Evolutionary conservation across 805 yeast genomes (phyloP).

Genomic region (Cyberlindnera samutprakarnensis): DNA sequence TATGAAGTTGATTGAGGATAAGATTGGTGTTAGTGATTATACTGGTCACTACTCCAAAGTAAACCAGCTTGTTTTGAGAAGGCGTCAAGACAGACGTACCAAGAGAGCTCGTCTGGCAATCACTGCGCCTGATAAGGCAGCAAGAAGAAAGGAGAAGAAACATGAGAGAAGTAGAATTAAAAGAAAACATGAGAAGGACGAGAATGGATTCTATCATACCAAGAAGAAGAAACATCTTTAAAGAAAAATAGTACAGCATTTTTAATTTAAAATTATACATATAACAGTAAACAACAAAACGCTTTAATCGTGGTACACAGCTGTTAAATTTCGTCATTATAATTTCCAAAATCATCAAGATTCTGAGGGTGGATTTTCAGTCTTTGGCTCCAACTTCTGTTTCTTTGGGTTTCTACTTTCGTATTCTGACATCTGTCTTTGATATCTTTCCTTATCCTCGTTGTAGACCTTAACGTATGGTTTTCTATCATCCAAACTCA

Average conservation of each 20-base stretch:
- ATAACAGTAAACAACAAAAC: too few species aligned
- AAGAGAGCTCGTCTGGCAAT: conserved; percentile 71
- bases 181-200: conserved; percentile 69
- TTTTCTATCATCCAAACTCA: conserved; percentile 59
- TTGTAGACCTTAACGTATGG: conserved; percentile 72
- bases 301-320: too few species aligned
- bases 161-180: conserved; percentile 72
- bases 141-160: conserved; percentile 67
- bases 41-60: conserved; percentile 55
- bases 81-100: conserved; percentile 70
- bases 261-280: too few species aligned
- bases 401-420: conserved; percentile 17
- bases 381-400: conserved; percentile 5
- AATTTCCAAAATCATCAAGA: too few species aligned
- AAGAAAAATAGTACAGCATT: too few species aligned
- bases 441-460: conserved; percentile 71
- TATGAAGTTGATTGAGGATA: conserved; percentile 54
- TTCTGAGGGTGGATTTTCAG: too few species aligned
- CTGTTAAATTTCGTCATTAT: too few species aligned
- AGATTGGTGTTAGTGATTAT: conserved; percentile 66
- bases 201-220: conserved; percentile 63
- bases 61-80: conserved; percentile 46
- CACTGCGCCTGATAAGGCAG: conserved; percentile 75
- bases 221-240: conserved; percentile 45
- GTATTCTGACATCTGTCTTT: conserved; percentile 59